These are phyloP conservation scores for Saitozyma sp. DNA, from an alignment of 768 basidiomycete species.

Conservation along the genomic window DNA sequence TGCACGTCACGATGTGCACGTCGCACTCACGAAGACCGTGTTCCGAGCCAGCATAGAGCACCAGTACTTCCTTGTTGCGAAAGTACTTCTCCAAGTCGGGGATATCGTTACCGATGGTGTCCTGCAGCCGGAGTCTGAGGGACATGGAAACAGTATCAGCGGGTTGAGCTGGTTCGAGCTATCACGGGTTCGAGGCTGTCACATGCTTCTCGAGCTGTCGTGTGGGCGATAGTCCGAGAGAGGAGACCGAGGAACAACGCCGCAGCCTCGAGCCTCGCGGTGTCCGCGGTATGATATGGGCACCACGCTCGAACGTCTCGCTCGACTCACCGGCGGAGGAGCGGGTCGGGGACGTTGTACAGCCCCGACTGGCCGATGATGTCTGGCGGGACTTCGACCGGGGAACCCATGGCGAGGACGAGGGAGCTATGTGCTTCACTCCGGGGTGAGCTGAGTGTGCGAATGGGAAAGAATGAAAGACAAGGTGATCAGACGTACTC, in stretches of 20 bases:
- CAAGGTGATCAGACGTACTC: too few relatives aligned
- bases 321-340: conserved; percentile 35
- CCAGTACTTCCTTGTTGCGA: conserved; percentile 40
- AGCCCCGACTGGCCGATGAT: conserved; percentile 41
- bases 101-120: conserved; percentile 40
- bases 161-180: neutral
- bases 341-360: conserved; percentile 39
- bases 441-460: too few relatives aligned
- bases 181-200: too few relatives aligned
- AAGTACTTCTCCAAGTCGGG: conserved; percentile 39
- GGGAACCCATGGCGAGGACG: neutral
- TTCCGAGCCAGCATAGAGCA: conserved; percentile 47
- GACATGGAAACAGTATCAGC: conserved; percentile 1
- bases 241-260: too few relatives aligned
- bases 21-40: conserved; percentile 35
- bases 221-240: too few relatives aligned
- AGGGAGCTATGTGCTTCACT: too few relatives aligned
- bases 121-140: conserved; percentile 41
- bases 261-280: neutral
- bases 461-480: too few relatives aligned
- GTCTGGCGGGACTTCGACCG: conserved; percentile 34
- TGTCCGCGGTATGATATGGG: neutral
- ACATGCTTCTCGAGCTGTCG: too few relatives aligned
- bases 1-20: neutral
- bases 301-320: neutral